A percentile compares a stretch with the other conserved stretches of the same genome.
These are phyloP conservation scores for Castanospermum australe DNA, from an alignment of 306 rosid species.

Conservation along the genomic window DNA sequence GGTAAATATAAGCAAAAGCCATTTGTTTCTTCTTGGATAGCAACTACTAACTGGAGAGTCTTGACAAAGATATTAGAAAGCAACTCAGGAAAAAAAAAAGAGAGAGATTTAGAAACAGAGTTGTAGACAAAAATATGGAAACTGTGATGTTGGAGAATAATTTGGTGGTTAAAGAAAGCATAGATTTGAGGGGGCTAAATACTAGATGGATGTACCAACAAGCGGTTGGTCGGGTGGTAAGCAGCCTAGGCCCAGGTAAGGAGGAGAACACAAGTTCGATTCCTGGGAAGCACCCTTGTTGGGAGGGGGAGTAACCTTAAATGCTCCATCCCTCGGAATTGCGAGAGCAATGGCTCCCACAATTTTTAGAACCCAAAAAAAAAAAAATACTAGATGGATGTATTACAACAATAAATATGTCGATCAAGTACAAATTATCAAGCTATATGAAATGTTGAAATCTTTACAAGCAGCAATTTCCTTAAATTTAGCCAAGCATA, in stretches of 20 bases:
- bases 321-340: too few species aligned
- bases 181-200: neutral
- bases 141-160: neutral
- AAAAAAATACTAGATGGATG: constrained; percentile 1
- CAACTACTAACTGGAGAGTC: neutral
- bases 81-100: neutral
- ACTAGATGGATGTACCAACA: constrained; percentile 2
- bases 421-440: constrained; percentile 7
- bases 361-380: too few species aligned
- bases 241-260: too few species aligned
- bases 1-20: neutral
- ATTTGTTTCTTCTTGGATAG: neutral
- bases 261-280: too few species aligned
- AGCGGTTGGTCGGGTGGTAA: too few species aligned
- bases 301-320: too few species aligned
- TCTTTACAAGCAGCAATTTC: constrained; percentile 12
- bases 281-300: too few species aligned
- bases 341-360: too few species aligned
- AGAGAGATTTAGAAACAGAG: neutral
- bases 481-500: constrained; percentile 31
- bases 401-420: neutral
- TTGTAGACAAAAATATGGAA: neutral
- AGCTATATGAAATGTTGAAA: neutral
- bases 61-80: constrained; percentile 1
- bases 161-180: neutral